Evolutionary conservation across 108 stramenopile genomes (phyloP).

Genomic region (Nannochloropsis gaditana): DNA sequence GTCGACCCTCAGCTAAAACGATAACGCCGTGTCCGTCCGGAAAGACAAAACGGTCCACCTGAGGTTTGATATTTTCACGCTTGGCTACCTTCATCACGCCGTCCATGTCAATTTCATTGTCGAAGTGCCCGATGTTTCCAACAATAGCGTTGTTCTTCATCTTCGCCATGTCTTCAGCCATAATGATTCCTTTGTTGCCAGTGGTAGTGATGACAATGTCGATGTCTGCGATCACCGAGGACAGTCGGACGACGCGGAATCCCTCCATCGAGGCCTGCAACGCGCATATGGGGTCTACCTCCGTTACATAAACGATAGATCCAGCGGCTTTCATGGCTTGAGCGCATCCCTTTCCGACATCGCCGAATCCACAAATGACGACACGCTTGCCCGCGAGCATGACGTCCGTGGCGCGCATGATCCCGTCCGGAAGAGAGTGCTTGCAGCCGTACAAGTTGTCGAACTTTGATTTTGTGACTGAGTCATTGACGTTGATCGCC

Average conservation of each 20-base stretch:
- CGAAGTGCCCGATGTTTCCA: conserved; percentile 99
- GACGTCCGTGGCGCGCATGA: conserved; percentile 99
- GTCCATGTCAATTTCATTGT: conserved; percentile 99
- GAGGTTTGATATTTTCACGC: conserved; percentile 99
- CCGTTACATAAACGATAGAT: conserved; percentile 94
- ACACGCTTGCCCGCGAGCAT: conserved; percentile 98
- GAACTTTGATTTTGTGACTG: conserved; percentile 99
- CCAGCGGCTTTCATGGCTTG: conserved; percentile 96
- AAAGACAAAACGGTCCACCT: conserved; percentile 97
- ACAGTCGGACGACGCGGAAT: conserved; percentile 84
- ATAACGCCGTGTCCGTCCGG: conserved; percentile 83
- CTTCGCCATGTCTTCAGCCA: conserved; percentile 84
- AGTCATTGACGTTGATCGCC: conserved; percentile 99
- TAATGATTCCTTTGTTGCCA: conserved; percentile 99
- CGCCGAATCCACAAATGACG: conserved; percentile 98
- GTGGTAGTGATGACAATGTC: conserved; percentile 99
- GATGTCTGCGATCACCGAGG: conserved; percentile 68
- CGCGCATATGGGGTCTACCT: conserved; percentile 99
- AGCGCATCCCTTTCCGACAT: conserved; percentile 99
- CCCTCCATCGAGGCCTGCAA: conserved; percentile 99
- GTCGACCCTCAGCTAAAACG: conserved; percentile 97
- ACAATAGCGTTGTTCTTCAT: conserved; percentile 99
- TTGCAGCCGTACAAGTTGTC: conserved; percentile 99
- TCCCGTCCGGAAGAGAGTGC: conserved; percentile 99
- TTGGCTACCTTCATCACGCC: conserved; percentile 74